These are phyloP conservation scores for Prunus salicina DNA, from an alignment of 306 rosid species.

Conservation along the genomic window DNA sequence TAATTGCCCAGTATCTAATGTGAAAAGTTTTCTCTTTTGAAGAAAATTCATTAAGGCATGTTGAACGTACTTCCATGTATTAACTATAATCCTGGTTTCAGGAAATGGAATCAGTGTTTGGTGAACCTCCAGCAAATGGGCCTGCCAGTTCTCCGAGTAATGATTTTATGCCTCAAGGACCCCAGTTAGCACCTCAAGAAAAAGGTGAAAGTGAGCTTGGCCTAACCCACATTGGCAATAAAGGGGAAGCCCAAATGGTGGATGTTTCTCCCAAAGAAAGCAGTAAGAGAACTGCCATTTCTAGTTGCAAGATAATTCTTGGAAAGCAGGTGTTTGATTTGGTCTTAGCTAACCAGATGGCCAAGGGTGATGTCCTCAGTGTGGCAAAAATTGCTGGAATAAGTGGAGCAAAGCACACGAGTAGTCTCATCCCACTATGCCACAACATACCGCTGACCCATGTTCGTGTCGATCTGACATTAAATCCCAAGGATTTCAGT, in stretches of 20 bases:
- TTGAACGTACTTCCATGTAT: neutral
- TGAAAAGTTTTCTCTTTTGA: neutral
- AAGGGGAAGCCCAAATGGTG: slow-evolving; percentile 92
- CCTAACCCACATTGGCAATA: slow-evolving; percentile 63
- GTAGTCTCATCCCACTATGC: slow-evolving; percentile 76
- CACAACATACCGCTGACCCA: slow-evolving; percentile 72
- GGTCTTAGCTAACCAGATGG: slow-evolving; percentile 62
- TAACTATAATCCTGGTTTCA: slow-evolving; percentile 24
- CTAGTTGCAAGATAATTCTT: slow-evolving; percentile 78
- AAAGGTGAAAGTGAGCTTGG: slow-evolving; percentile 23
- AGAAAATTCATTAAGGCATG: neutral
- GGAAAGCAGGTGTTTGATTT: slow-evolving; percentile 85
- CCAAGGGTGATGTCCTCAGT: slow-evolving; percentile 81
- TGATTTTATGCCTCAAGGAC: slow-evolving; percentile 25
- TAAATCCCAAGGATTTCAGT: slow-evolving; percentile 61
- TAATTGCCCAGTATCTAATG: neutral
- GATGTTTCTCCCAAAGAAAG: slow-evolving; percentile 79
- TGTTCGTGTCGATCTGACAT: slow-evolving; percentile 57
- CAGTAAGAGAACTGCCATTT: slow-evolving; percentile 63
- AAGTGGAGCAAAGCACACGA: slow-evolving; percentile 81
- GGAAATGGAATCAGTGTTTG: slow-evolving; percentile 87
- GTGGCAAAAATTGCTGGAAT: slow-evolving; percentile 93
- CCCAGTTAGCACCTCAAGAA: slow-evolving; percentile 24
- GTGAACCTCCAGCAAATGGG: slow-evolving; percentile 48
- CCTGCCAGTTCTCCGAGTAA: slow-evolving; percentile 42